phyloP scores from a whole-genome alignment of 306 rosid genomes.

The Fragaria nilgerrensis region DNA sequence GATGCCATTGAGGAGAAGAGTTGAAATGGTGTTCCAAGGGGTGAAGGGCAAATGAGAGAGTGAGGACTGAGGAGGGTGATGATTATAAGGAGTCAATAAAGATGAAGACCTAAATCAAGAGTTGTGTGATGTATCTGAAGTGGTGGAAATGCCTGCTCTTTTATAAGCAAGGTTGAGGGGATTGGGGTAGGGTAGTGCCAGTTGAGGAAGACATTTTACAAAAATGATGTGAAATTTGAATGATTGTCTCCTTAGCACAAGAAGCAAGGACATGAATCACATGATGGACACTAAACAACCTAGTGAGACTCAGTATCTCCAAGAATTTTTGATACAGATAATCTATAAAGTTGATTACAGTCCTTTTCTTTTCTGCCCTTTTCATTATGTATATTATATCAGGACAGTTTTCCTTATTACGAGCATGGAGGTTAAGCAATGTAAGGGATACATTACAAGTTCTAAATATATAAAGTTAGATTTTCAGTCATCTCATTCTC shows the following conservation, averaged over 20 bases:
- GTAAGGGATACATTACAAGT: background rate
- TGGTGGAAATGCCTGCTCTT: conserved; percentile 45
- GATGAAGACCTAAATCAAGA: conserved; percentile 23
- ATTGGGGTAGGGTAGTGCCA: conserved; percentile 46
- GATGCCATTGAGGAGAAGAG: conserved; percentile 50
- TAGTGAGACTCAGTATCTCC: conserved; percentile 53
- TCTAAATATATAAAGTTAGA: background rate
- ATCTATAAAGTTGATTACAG: conserved; percentile 4
- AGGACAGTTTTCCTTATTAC: background rate
- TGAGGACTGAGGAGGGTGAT: background rate
- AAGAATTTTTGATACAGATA: conserved; percentile 6
- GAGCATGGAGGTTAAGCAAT: conserved; percentile 9
- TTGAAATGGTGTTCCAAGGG: background rate
- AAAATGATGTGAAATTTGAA: conserved; percentile 41
- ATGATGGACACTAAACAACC: conserved; percentile 27
- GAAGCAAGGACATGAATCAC: conserved; percentile 34
- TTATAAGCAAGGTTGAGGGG: conserved; percentile 46
- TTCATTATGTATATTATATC: background rate
- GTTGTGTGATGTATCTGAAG: conserved; percentile 33
- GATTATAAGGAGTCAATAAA: background rate
- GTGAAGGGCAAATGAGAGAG: conserved; percentile 6
- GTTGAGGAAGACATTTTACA: conserved; percentile 52
- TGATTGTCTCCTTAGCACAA: conserved; percentile 73
- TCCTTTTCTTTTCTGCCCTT: background rate
- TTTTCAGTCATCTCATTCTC: background rate